A percentile compares a stretch with the other conserved stretches of the same genome.
These are phyloP conservation scores for Schizonepeta tenuifolia DNA, from an alignment of 257 asterid genomes.

Conservation along the genomic window DNA sequence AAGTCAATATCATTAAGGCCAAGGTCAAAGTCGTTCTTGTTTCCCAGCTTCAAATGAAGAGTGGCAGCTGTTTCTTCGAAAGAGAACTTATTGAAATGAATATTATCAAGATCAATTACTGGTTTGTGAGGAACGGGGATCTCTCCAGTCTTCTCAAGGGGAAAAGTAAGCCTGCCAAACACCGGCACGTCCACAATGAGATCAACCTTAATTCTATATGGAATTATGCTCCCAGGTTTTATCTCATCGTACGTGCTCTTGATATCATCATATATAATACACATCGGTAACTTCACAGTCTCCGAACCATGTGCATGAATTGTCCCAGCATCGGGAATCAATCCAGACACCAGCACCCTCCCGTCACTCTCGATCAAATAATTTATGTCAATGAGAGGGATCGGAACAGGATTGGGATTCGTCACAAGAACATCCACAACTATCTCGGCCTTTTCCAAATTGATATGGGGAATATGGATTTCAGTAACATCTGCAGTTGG, in stretches of 20 bases:
- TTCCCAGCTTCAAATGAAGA: slow-evolving; percentile 83
- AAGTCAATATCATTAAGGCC: slow-evolving; percentile 79
- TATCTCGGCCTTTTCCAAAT: slow-evolving; percentile 78
- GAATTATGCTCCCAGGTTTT: slow-evolving; percentile 79
- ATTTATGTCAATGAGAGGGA: slow-evolving; percentile 90
- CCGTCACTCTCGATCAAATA: slow-evolving; percentile 86
- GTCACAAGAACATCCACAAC: slow-evolving; percentile 72
- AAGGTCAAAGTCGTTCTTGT: slow-evolving; percentile 87
- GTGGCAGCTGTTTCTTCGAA: slow-evolving; percentile 82
- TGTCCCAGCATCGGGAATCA: slow-evolving; percentile 95
- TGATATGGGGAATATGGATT: slow-evolving; percentile 74
- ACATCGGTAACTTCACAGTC: slow-evolving; percentile 76
- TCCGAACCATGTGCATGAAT: slow-evolving; percentile 87
- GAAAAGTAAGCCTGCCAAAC: slow-evolving; percentile 80
- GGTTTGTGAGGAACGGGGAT: slow-evolving; percentile 92
- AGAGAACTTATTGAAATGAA: slow-evolving; percentile 72
- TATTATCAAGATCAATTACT: slow-evolving; percentile 72
- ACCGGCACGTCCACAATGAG: slow-evolving; percentile 90
- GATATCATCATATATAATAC: slow-evolving; percentile 72
- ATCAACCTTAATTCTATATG: slow-evolving; percentile 78
- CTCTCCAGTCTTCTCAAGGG: slow-evolving; percentile 86
- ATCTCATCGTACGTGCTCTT: slow-evolving; percentile 76
- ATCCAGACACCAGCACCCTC: slow-evolving; percentile 81
- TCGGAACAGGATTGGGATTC: slow-evolving; percentile 87
- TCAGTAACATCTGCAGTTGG: slow-evolving; percentile 92